These are phyloP conservation scores for Talaromyces sp. DNA, from an alignment of 2,329 filamentous ascomycete genomes.

Conservation along the genomic window DNA sequence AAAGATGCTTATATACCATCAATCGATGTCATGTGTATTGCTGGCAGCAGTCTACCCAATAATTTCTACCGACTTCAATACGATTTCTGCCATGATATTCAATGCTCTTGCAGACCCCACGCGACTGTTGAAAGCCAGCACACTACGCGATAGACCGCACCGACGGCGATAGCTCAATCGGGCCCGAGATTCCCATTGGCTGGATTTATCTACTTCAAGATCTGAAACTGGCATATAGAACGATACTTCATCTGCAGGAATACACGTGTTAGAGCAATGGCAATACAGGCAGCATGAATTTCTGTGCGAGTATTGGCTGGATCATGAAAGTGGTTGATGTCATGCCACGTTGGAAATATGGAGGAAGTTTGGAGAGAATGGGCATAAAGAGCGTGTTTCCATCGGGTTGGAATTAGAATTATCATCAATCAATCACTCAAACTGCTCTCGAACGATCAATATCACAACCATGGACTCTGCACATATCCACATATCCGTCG, in stretches of 20 bases:
- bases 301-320: not conserved
- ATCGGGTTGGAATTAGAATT: not conserved
- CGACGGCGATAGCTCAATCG: not conserved
- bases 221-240: too few relatives aligned
- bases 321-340: not conserved
- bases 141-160: not conserved
- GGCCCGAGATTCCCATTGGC: not conserved
- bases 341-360: not conserved
- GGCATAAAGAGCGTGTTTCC: not conserved
- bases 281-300: not conserved
- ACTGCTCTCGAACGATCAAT: not conserved
- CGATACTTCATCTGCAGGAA: not conserved
- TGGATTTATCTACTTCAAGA: not conserved
- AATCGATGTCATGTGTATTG: too few relatives aligned
- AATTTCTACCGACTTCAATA: too few relatives aligned
- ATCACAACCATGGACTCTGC: too few relatives aligned
- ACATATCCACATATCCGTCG: too few relatives aligned
- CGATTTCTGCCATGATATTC: too few relatives aligned
- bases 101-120: not conserved
- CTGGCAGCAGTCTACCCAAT: too few relatives aligned
- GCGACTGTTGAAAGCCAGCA: not conserved
- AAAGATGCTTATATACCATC: too few relatives aligned
- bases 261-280: not conserved
- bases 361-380: not conserved
- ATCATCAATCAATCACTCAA: not conserved